Conservation (phyloP, 2,329 filamentous ascomycete species). For the Orbilia oligospora region DNA sequence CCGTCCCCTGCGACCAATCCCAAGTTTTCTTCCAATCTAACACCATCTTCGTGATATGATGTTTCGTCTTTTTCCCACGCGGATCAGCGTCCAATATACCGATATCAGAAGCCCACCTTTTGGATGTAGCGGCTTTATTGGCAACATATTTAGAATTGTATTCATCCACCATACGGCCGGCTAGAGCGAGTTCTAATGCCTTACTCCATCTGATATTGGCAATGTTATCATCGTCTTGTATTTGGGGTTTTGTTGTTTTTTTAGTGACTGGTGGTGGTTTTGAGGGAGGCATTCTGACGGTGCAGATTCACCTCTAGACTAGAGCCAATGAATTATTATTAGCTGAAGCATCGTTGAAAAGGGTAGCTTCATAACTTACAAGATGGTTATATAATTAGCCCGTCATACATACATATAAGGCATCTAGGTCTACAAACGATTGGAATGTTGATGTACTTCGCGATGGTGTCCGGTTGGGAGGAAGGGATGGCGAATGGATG, state of each 20-base stretch:
- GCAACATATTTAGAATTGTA: conserved; percentile 21
- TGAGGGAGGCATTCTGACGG: conserved; percentile 5
- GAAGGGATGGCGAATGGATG: background rate
- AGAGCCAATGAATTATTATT: background rate
- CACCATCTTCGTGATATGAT: conserved; percentile 23
- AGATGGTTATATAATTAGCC: background rate
- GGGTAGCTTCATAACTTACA: background rate
- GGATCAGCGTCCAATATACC: conserved; percentile 11
- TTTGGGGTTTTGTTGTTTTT: background rate
- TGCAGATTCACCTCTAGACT: background rate
- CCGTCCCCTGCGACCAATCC: conserved; percentile 27
- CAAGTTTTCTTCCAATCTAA: conserved; percentile 25
- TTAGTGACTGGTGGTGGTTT: background rate
- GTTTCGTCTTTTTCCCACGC: conserved; percentile 24
- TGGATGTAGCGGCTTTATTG: conserved; percentile 17
- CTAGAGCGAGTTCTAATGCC: conserved; percentile 8
- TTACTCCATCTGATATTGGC: conserved; percentile 10
- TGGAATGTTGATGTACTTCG: background rate
- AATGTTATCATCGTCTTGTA: conserved; percentile 1
- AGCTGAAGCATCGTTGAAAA: background rate
- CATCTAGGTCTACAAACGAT: background rate
- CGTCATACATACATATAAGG: background rate
- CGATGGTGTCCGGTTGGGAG: no score
- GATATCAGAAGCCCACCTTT: conserved; percentile 7
- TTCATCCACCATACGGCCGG: conserved; percentile 15